These are phyloP conservation scores for Syzygium aqueum DNA, from an alignment of 345 rosid species.

Conservation along the genomic window DNA sequence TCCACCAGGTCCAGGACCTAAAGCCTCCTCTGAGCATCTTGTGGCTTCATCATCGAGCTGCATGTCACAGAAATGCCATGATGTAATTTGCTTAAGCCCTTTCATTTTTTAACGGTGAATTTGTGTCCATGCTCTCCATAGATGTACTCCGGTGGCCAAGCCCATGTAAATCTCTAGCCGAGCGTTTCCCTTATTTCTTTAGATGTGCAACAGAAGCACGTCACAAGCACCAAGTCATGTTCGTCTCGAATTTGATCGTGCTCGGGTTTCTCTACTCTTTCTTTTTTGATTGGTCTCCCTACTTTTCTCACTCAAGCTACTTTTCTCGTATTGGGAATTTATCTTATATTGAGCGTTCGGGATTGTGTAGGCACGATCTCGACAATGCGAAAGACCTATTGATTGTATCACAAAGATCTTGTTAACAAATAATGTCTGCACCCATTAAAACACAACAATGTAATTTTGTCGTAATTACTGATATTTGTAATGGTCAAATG, in stretches of 20 bases:
- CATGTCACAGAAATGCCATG: not conserved
- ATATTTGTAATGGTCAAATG: too few species aligned
- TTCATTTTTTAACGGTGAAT: not conserved
- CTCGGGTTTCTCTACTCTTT: not conserved
- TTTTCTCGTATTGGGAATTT: too few species aligned
- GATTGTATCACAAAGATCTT: too few species aligned
- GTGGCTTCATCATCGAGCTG: not conserved
- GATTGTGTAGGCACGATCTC: too few species aligned
- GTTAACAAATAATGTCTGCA: too few species aligned
- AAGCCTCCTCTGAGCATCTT: slow-evolving; percentile 11
- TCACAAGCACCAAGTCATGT: too few species aligned
- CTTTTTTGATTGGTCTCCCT: not conserved
- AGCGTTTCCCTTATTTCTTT: not conserved
- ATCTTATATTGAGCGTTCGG: too few species aligned
- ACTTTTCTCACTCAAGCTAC: not conserved
- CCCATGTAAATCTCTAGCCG: not conserved
- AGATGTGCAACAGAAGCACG: too few species aligned
- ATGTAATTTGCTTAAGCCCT: not conserved
- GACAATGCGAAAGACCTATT: too few species aligned
- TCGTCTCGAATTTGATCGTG: not conserved
- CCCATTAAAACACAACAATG: too few species aligned
- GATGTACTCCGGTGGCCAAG: not conserved
- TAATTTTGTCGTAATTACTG: too few species aligned
- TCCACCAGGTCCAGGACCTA: slow-evolving; percentile 34
- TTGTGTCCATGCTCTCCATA: not conserved